A percentile compares a stretch with the other conserved stretches of the same genome.
Evolutionary conservation across 75 land plant genomes (phyloP).

Genomic region (Azolla pinnata): DNA sequence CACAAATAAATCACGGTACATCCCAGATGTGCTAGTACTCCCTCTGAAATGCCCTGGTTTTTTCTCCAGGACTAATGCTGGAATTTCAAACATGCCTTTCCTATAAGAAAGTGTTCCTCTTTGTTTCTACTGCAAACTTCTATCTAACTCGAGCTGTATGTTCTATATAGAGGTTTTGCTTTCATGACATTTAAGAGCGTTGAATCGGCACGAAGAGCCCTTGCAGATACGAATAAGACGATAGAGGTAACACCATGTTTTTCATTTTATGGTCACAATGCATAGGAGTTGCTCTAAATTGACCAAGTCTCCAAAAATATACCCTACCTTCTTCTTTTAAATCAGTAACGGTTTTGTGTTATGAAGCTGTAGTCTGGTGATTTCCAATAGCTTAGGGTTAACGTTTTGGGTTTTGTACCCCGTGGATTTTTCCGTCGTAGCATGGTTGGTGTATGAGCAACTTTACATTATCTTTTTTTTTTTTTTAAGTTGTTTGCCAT

Average conservation of each 20-base stretch:
- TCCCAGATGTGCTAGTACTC: too few relatives aligned
- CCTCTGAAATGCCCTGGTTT: too few relatives aligned
- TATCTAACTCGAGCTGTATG: too few relatives aligned
- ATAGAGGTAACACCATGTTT: slow-evolving; percentile 47
- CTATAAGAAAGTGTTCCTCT: too few relatives aligned
- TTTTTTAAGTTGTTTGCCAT: background rate
- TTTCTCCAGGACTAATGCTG: too few relatives aligned
- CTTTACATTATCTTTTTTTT: background rate
- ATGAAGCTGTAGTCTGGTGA: background rate
- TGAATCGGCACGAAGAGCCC: slow-evolving; percentile 58
- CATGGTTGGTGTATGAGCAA: background rate
- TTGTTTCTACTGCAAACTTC: too few relatives aligned
- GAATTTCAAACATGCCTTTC: too few relatives aligned
- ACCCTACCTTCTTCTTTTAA: too few relatives aligned
- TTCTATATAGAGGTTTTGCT: slow-evolving; percentile 53
- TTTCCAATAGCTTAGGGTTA: background rate
- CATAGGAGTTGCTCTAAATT: too few relatives aligned
- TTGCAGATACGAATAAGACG: slow-evolving; percentile 52
- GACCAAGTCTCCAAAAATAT: too few relatives aligned
- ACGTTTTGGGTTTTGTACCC: background rate
- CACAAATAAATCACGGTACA: slow-evolving; percentile 51
- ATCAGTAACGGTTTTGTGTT: background rate
- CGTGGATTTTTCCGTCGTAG: too few relatives aligned
- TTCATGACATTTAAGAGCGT: slow-evolving; percentile 69
- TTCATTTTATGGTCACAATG: too few relatives aligned